Base-by-base conservation (phyloP, 768 basidiomycete genomes). In the Suillus ampliporus region DNA sequence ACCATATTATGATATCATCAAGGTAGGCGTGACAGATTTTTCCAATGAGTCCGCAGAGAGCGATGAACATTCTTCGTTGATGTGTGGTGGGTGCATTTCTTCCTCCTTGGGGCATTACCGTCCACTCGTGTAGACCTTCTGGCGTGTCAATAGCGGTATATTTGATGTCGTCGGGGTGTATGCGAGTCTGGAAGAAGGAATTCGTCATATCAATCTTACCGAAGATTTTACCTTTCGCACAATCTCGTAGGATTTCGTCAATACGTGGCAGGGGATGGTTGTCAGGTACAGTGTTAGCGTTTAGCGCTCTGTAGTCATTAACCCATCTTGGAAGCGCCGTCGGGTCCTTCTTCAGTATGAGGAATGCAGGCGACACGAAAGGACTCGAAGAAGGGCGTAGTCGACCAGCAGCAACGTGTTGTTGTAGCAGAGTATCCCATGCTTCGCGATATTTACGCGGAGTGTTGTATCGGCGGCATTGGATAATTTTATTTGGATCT, bases 121-220 rank as follows among this genome's bases (percentile, higher is more conserved):
- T 31, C 31, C 31, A 31, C 31, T 31, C 31, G 6, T 31, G 31
- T 31, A 31, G 31, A 3, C 83, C 79, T 34, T 76, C 75, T 0
- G 75, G 80, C 0, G 79, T 83, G 0, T 64, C 63, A 1, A 82
- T 78, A 0, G 79, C 80, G 0, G 79, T 81, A 23, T 73, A 69
- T 1, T 65, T 46, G 0, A 79, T 64, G 23, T 77, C 64, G 2
- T 77, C 73, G 0, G 65, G 69, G 23, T 76, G 68, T 0, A 78
- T 62, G 0, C 31, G 3, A 3, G 31, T 31, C 6, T 31, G 31
- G 6, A 31, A 31, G 6, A 31, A 31, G 3, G 31, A 31, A 6
- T 31, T 31, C 3, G 31, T 31, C 31, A 31, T 31, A 31, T 31
- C 31, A 31, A 31, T 31, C 23, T 72, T 78, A 0, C 67, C 75